Evolutionary conservation across 768 basidiomycete species (phyloP).

Genomic region (Leccinum longicurvipes): DNA sequence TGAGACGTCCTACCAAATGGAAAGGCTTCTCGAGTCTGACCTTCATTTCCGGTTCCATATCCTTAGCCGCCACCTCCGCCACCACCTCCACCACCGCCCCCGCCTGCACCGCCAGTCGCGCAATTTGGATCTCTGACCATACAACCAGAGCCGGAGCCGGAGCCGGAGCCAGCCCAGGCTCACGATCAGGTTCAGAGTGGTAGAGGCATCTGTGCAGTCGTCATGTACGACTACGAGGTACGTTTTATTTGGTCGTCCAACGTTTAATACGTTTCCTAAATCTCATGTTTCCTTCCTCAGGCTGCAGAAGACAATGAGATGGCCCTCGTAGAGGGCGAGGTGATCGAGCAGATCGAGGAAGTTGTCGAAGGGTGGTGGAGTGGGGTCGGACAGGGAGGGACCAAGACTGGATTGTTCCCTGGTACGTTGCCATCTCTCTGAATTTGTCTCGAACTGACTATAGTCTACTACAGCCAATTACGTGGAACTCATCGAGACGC

Average conservation of each 20-base stretch:
- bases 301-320: constrained; percentile 89
- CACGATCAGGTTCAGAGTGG: constrained; percentile 13
- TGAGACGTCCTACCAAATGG: not conserved
- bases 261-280: not conserved
- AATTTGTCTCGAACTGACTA: not conserved
- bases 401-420: constrained; percentile 80
- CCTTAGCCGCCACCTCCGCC: constrained; percentile 28
- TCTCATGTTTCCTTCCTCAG: constrained; percentile 27
- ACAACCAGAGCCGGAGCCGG: constrained; percentile 38
- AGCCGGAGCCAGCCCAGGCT: constrained; percentile 25
- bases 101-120: constrained; percentile 43
- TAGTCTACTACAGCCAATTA: constrained; percentile 65
- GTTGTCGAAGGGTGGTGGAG: constrained; percentile 93
- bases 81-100: constrained; percentile 44
- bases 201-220: constrained; percentile 65
- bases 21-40: not conserved
- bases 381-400: constrained; percentile 64
- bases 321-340: constrained; percentile 71
- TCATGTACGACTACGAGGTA: constrained; percentile 79
- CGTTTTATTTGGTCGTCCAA: not conserved
- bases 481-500: constrained; percentile 66
- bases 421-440: constrained; percentile 39
- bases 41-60: not conserved
- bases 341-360: constrained; percentile 79
- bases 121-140: constrained; percentile 25